Evolutionary conservation across 768 basidiomycete species (phyloP).

Genomic region (Termitomyces sp.): DNA sequence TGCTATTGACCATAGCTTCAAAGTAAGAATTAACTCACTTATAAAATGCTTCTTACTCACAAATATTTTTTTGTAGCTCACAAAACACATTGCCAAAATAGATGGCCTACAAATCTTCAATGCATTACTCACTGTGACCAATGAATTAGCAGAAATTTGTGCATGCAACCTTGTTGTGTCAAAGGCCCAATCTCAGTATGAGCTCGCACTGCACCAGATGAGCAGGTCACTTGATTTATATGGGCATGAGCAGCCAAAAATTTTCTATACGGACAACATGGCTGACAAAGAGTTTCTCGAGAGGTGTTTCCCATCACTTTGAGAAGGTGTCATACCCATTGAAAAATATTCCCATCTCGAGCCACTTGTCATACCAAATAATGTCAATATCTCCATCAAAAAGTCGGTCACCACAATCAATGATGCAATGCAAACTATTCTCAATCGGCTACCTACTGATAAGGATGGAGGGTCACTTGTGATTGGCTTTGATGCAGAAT

Average conservation of each 20-base stretch:
- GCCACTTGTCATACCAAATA: constrained; percentile 10
- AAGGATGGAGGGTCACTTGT: constrained; percentile 22
- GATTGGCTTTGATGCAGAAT: too few relatives aligned
- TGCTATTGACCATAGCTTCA: constrained; percentile 24
- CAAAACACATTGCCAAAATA: constrained; percentile 22
- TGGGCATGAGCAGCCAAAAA: constrained; percentile 19
- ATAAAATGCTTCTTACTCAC: too few relatives aligned
- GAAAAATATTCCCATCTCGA: constrained; percentile 19
- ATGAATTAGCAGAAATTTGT: constrained; percentile 23
- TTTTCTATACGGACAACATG: constrained; percentile 29
- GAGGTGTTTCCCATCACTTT: constrained; percentile 12
- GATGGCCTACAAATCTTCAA: constrained; percentile 22
- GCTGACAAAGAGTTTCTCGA: constrained; percentile 17
- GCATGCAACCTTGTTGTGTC: constrained; percentile 21
- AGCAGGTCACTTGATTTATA: constrained; percentile 21
- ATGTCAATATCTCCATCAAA: constrained; percentile 13
- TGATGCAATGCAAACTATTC: constrained; percentile 15
- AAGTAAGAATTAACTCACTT: too few relatives aligned
- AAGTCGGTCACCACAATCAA: too few relatives aligned
- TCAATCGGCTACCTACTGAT: constrained; percentile 15
- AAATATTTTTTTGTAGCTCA: constrained; percentile 14
- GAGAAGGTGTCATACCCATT: constrained; percentile 11
- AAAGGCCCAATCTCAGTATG: constrained; percentile 28
- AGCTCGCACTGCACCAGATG: constrained; percentile 19
- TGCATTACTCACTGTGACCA: constrained; percentile 22